A percentile compares a stretch with the other conserved stretches of the same genome.
Conservation (phyloP, 345 rosid species). For the Sonneratia alba region DNA sequence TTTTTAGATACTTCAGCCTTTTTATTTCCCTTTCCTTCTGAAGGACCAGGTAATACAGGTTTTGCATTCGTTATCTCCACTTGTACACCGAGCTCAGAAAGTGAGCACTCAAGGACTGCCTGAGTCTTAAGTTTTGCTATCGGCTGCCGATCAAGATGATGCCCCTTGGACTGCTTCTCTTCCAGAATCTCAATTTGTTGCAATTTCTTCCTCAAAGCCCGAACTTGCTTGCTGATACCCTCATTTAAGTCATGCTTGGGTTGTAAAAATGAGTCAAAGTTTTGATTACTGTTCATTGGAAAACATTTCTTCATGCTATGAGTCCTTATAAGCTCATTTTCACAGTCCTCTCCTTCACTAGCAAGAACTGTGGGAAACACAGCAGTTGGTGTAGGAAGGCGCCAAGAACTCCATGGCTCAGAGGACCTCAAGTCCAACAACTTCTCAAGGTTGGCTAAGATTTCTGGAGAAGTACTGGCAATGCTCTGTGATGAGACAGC, state of each 20-base stretch:
- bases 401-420: slow-evolving; percentile 75
- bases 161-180: slow-evolving; percentile 58
- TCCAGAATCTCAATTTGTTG: slow-evolving; percentile 97
- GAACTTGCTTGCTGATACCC: slow-evolving; percentile 51
- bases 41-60: slow-evolving; percentile 23
- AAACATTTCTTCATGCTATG: slow-evolving; percentile 30
- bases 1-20: slow-evolving; percentile 43
- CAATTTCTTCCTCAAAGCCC: slow-evolving; percentile 75
- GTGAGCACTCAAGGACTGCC: slow-evolving; percentile 51
- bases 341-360: slow-evolving; percentile 79
- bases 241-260: slow-evolving; percentile 41
- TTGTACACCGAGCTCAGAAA: slow-evolving; percentile 62
- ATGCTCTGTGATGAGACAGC: slow-evolving; percentile 57
- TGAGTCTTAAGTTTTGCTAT: slow-evolving; percentile 74
- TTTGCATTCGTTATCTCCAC: slow-evolving; percentile 29
- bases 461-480: slow-evolving; percentile 58
- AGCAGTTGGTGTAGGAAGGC: slow-evolving; percentile 86
- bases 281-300: slow-evolving; percentile 16
- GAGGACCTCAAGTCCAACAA: slow-evolving; percentile 70
- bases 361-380: slow-evolving; percentile 61
- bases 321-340: slow-evolving; percentile 48
- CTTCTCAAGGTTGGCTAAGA: slow-evolving; percentile 76
- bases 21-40: slow-evolving; percentile 49
- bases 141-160: slow-evolving; percentile 84
- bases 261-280: slow-evolving; percentile 50